Evolutionary conservation across 2,329 filamentous ascomycete genomes (phyloP), one percentile per base, ranked within the genome.

Genomic region (Helicocarpus griseus): DNA sequence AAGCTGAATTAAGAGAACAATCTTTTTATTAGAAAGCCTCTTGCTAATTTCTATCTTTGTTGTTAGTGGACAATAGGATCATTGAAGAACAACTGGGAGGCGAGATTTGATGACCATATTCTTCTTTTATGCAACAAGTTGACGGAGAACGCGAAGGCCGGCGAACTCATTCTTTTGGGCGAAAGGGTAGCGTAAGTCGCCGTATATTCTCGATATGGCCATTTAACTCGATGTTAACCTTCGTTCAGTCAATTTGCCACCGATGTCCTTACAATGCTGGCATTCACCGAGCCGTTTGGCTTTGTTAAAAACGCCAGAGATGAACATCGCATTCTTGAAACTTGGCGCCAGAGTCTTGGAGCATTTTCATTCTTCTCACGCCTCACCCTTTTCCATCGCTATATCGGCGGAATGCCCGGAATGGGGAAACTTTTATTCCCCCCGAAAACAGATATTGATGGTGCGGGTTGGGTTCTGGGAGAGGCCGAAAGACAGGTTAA

Each of bases 211-310:
- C 8, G 9, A 39, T 13, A 1, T 39, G 11, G 13, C 36, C 14
- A 39, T 5, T 8, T n/a, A n/a, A 39, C 36, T 2, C 17, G 36
- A 8, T 4, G 4, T 19, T 39, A 31, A 24, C 11, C 9, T 26
- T 21, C 6, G 26, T 24, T 24, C 24, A 61, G 60, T n/a, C 62
- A 71, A 52, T 72, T 70, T 53, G 67, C 69, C 1, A 67, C 68
- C 3, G 70, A 73, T 45, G 65, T 71, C 35, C 67, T 73, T 62
- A 67, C 65, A 5, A 66, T 68, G 61, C 61, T 73, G 5, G 61
- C 61, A 2, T 73, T 73, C 53, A 60, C 57, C 3, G 45, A 63
- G 3, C 59, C 68, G 2, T 72, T 68, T 60, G 69, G 69, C 0
- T 69, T 69, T 48, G 65, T 73, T 11, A 49, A 60, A 53, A 68